Evolutionary conservation across 257 asterid genomes (phyloP).

Genomic region (Solanum pimpinellifolium): DNA sequence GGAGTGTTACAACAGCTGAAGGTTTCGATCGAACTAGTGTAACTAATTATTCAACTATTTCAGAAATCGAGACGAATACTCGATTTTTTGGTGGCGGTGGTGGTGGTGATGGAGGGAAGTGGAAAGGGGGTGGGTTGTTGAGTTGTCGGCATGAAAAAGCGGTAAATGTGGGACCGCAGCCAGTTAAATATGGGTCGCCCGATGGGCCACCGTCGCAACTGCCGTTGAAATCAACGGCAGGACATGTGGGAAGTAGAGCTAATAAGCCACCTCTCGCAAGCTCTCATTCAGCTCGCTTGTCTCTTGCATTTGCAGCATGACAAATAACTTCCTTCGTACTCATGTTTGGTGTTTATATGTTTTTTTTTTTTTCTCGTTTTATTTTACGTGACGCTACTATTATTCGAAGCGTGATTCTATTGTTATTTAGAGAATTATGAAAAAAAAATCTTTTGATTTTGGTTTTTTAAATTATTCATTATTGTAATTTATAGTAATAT

Average conservation of each 20-base stretch:
- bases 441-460: fast-evolving
- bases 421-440: fast-evolving
- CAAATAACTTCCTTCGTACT: background rate
- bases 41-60: slow-evolving; percentile 39
- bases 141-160: slow-evolving; percentile 85
- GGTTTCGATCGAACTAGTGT: slow-evolving; percentile 57
- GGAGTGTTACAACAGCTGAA: slow-evolving; percentile 94
- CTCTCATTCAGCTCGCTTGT: slow-evolving; percentile 58
- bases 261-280: slow-evolving; percentile 33
- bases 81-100: background rate
- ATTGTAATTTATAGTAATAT: too few species aligned
- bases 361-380: background rate
- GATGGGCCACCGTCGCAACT: background rate
- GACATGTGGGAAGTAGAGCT: slow-evolving; percentile 44
- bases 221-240: slow-evolving; percentile 11
- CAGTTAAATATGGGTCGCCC: slow-evolving; percentile 27
- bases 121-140: slow-evolving; percentile 44
- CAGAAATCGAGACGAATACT: slow-evolving; percentile 32
- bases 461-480: background rate
- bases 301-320: slow-evolving; percentile 75
- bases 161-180: slow-evolving; percentile 71
- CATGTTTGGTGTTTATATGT: background rate
- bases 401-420: background rate
- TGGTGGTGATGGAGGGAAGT: slow-evolving; percentile 12
- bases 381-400: fast-evolving